These are phyloP conservation scores for Crithidia expoeki DNA, from an alignment of 208 protist species.

Conservation along the genomic window DNA sequence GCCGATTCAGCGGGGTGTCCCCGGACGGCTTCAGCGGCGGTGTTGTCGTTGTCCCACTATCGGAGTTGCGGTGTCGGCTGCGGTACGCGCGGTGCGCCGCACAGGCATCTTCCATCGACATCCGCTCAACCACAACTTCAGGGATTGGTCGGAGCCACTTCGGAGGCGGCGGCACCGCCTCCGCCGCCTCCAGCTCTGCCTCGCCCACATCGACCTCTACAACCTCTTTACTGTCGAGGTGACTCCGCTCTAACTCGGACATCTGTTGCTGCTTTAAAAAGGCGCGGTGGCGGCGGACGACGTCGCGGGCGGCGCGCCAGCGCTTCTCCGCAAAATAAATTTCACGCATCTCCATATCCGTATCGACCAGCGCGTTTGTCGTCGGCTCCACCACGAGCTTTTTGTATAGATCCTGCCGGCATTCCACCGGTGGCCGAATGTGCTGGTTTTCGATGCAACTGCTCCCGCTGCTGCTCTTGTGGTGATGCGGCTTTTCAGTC, in stretches of 20 bases:
- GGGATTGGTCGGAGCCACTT: conserved; percentile 21
- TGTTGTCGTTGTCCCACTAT: neutral
- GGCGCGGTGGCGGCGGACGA: conserved; percentile 8
- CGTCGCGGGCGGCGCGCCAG: conserved; percentile 34
- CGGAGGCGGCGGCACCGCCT: conserved; percentile 20
- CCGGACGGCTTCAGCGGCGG: neutral
- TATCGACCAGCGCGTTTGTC: conserved; percentile 29
- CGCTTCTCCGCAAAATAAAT: conserved; percentile 22
- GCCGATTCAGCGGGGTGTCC: neutral
- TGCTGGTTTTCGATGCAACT: neutral
- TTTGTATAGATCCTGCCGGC: conserved; percentile 25
- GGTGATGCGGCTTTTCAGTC: neutral
- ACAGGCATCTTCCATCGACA: conserved; percentile 22
- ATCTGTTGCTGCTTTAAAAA: conserved; percentile 10
- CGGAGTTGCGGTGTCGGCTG: neutral
- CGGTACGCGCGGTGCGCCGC: conserved; percentile 14
- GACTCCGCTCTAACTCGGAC: neutral
- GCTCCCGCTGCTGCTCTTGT: neutral
- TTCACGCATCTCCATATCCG: conserved; percentile 40
- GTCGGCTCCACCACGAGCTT: conserved; percentile 27
- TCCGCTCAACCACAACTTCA: conserved; percentile 22
- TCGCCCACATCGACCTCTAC: neutral
- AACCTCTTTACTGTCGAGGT: neutral
- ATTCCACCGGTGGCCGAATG: conserved; percentile 17
- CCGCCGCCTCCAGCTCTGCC: conserved; percentile 12